Evolutionary conservation across 805 yeast genomes (phyloP).

Genomic region (Tetrapisispora fleetii): DNA sequence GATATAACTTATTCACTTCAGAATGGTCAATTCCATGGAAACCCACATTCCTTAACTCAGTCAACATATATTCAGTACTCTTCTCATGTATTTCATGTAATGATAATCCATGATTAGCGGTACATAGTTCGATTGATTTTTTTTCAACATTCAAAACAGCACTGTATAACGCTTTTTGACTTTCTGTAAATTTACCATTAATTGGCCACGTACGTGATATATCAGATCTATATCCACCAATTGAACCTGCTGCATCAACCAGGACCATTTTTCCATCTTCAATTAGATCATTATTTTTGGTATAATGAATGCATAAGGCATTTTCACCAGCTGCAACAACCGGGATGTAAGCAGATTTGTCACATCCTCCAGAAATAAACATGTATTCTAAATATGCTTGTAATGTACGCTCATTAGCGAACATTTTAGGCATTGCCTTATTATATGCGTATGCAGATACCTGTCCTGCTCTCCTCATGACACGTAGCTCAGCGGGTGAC

Average conservation of each 20-base stretch:
- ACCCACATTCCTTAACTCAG: conserved; percentile 67
- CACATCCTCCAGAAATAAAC: conserved; percentile 83
- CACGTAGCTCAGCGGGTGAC: conserved; percentile 61
- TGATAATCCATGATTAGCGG: conserved; percentile 40
- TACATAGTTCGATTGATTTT: conserved; percentile 63
- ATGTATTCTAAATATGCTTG: conserved; percentile 74
- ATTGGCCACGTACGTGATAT: conserved; percentile 96
- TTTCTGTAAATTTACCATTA: conserved; percentile 56
- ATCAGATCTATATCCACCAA: conserved; percentile 93
- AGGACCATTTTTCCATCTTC: conserved; percentile 72
- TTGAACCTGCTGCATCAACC: conserved; percentile 89
- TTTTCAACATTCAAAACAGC: conserved; percentile 81
- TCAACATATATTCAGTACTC: conserved; percentile 49
- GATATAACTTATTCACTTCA: conserved; percentile 56
- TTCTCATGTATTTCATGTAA: conserved; percentile 67
- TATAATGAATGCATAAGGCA: conserved; percentile 87
- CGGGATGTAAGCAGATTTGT: conserved; percentile 81
- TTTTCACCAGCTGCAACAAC: conserved; percentile 93
- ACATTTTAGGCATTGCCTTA: conserved; percentile 59
- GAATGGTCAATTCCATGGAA: conserved; percentile 41
- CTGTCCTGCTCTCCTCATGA: conserved; percentile 76
- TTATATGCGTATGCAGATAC: conserved; percentile 80
- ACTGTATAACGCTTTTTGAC: conserved; percentile 80
- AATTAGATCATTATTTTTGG: conserved; percentile 78
- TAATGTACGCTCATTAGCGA: conserved; percentile 66